phyloP scores from a whole-genome alignment of 441 rosid genomes.

The Mallotus japonicus region DNA sequence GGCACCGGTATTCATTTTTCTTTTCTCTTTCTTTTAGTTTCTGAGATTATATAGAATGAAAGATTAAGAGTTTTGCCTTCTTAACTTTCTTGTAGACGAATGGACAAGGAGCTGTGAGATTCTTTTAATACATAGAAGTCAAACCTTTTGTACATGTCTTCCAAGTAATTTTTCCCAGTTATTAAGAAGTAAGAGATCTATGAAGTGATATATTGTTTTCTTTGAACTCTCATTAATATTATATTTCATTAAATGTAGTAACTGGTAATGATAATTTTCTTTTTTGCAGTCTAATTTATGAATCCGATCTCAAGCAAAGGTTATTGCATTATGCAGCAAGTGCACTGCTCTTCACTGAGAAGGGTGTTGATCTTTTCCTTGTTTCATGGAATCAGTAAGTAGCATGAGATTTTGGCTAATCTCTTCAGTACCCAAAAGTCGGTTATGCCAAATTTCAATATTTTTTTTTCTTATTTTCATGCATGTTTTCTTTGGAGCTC shows the following conservation, averaged over 20 bases:
- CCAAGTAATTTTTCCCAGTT: constrained; percentile 49
- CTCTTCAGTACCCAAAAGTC: not conserved
- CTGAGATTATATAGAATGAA: not conserved
- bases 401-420: constrained; percentile 18
- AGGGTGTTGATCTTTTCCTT: constrained; percentile 84
- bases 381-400: constrained; percentile 95
- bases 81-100: constrained; percentile 53
- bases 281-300: constrained; percentile 79
- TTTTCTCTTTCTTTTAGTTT: no score
- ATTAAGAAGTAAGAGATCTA: no score
- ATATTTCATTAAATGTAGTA: constrained; percentile 4
- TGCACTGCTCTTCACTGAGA: constrained; percentile 88
- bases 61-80: constrained; percentile 9
- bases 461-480: no score
- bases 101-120: constrained; percentile 70
- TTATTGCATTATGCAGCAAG: constrained; percentile 85
- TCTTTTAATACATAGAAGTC: constrained; percentile 94
- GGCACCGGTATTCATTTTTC: no score
- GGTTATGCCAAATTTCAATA: no score
- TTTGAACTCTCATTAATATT: not conserved
- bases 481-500: no score
- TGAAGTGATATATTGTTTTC: no score
- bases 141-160: constrained; percentile 85
- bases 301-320: constrained; percentile 90
- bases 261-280: constrained; percentile 18